Base-by-base conservation (phyloP, 208 protist species). In the Leishmania tarentolae region DNA sequence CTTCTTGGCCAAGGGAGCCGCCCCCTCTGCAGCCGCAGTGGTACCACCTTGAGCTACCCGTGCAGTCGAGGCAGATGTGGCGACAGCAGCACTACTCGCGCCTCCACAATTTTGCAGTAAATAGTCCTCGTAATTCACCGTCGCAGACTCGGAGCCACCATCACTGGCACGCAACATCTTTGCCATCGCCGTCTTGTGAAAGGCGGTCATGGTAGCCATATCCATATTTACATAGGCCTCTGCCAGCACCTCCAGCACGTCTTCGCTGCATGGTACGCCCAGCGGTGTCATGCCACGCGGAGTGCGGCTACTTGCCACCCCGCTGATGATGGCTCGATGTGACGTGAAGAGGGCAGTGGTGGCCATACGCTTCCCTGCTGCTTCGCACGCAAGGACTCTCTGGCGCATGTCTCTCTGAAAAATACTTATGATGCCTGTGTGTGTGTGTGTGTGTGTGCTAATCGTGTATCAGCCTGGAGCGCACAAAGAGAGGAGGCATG, bases 221-320 rank as follows among this genome's bases (percentile, higher is more conserved):
- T 92, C 85, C 92, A 95, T 95, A 57, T 86, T 85, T 31, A 94
- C 92, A 69, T 94, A 94, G 19, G 85, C 89, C 31, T 92, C 87
- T 21, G 92, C 92, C 61, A 95, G 84, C 57, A 85, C 77, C 80
- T 95, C 92, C 37, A 95, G 52, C 13, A 88, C 87, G 5, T 83
- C 79, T n/a, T 76, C 83, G 70, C 87, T 93, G 35, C 89, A 84
- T 6, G 80, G 88, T 24, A 94, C 46, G 8, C 76, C 44, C 35
- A 95, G 85, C 2, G 66, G 76, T 0, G 56, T 35, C 88, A 94
- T 93, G 21, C 90, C 89, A 35, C 88, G 86, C 35, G 92, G 92
- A 17, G 88, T 85, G 59, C 77, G 83, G 37, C 42, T 71, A 81
- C 87, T 92, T 35, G 87, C 74, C 69, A 90, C 83, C 17, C 86